Evolutionary conservation across 2,329 filamentous ascomycete genomes (phyloP).

Genomic region (Curvularia verruculosa): DNA sequence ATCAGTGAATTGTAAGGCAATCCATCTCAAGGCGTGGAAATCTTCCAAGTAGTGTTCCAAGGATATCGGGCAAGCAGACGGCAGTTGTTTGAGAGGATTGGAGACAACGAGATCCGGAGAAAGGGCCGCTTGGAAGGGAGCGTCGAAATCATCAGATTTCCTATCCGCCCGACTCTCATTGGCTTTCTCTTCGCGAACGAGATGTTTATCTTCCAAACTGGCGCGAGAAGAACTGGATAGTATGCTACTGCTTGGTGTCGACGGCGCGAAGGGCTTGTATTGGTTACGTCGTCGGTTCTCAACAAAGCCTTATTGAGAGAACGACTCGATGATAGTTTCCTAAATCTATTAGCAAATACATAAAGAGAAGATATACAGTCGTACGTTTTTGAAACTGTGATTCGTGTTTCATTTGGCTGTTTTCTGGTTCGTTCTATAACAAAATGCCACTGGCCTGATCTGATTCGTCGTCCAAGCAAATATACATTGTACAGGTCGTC

Average conservation of each 20-base stretch:
- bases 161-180: too few species aligned
- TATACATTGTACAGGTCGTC: not conserved
- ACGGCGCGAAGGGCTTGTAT: not conserved
- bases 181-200: not conserved
- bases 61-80: not conserved
- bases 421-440: not conserved
- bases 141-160: too few species aligned
- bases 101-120: not conserved
- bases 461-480: not conserved
- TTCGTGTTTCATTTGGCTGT: not conserved
- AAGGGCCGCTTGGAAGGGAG: not conserved
- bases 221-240: not conserved
- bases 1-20: not conserved
- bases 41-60: not conserved
- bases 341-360: not conserved
- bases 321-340: not conserved
- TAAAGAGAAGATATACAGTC: not conserved
- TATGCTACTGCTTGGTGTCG: not conserved
- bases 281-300: not conserved
- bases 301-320: not conserved
- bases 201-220: not conserved
- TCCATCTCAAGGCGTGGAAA: not conserved
- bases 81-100: not conserved
- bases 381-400: not conserved
- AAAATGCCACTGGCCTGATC: not conserved